These are phyloP conservation scores for Claviceps quebecensis DNA, from an alignment of 2,329 filamentous ascomycete genomes.

Conservation along the genomic window DNA sequence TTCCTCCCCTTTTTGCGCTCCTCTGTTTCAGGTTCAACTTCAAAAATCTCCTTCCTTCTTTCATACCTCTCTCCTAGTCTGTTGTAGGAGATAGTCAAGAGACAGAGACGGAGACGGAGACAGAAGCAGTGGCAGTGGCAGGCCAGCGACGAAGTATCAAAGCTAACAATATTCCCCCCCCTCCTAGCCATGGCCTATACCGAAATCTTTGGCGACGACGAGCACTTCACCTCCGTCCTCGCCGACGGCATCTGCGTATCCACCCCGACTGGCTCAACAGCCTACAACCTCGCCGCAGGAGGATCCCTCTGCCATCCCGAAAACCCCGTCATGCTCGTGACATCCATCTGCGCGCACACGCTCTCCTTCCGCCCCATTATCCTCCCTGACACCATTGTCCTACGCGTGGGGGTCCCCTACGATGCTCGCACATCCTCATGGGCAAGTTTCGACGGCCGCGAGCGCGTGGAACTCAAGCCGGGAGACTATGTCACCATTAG, in stretches of 20 bases:
- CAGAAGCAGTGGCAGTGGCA: no score
- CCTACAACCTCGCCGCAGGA: constrained; percentile 92
- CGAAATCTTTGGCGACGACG: constrained; percentile 87
- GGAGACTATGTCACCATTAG: constrained; percentile 80
- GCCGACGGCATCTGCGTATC: constrained; percentile 90
- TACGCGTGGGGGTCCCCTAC: constrained; percentile 89
- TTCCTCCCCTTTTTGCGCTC: not conserved
- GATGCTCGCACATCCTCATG: constrained; percentile 78
- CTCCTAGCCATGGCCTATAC: constrained; percentile 69
- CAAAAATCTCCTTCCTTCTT: not conserved
- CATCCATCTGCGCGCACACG: constrained; percentile 88
- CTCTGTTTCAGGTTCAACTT: not conserved
- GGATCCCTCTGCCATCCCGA: constrained; percentile 91
- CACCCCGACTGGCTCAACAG: constrained; percentile 86
- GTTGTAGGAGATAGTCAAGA: no score
- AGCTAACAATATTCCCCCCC: not conserved
- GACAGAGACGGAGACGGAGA: no score
- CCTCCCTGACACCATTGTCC: constrained; percentile 85
- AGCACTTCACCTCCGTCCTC: constrained; percentile 86
- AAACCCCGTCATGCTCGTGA: constrained; percentile 89
- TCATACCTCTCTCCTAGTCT: not conserved
- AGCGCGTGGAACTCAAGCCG: constrained; percentile 64
- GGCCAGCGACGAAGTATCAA: not conserved
- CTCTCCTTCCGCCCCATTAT: constrained; percentile 94
- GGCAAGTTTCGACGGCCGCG: constrained; percentile 95